phyloP scores from a whole-genome alignment of 2,329 filamentous ascomycete species.

The Fusarium ramigenum region DNA sequence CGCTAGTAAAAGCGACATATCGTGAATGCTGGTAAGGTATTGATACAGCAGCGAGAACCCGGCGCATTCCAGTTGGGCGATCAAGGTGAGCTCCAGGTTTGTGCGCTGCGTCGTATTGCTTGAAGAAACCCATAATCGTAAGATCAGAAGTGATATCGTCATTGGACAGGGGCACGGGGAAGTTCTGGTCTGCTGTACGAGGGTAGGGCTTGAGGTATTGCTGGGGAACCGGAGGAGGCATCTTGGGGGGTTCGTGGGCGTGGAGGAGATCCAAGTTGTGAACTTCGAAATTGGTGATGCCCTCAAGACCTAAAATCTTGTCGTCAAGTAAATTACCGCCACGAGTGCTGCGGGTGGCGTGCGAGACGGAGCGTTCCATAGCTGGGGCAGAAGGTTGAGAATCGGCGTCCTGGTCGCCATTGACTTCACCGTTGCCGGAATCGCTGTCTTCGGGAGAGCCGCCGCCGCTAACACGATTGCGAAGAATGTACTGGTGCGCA shows the following conservation, averaged over 20 bases:
- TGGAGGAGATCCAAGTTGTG: conserved; percentile 67
- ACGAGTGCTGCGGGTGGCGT: conserved; percentile 70
- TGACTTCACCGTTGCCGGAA: conserved; percentile 60
- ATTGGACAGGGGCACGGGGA: conserved; percentile 58
- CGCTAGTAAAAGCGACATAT: conserved; percentile 60
- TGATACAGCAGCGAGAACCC: conserved; percentile 64
- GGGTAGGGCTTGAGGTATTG: conserved; percentile 68
- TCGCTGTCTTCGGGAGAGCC: conserved; percentile 64
- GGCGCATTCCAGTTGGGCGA: conserved; percentile 61
- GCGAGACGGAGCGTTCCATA: conserved; percentile 72
- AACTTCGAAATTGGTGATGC: conserved; percentile 66
- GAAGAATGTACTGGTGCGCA: conserved; percentile 69
- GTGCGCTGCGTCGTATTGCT: conserved; percentile 63
- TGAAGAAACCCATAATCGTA: conserved; percentile 66
- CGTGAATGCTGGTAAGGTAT: conserved; percentile 57
- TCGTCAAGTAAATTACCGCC: conserved; percentile 66
- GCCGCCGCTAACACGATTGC: conserved; percentile 63
- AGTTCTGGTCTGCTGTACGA: conserved; percentile 64
- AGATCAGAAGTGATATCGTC: conserved; percentile 66
- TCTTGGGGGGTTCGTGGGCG: conserved; percentile 64
- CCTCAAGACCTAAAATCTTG: conserved; percentile 68
- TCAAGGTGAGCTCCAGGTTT: conserved; percentile 67
- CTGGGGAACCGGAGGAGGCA: conserved; percentile 65
- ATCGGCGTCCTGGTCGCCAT: conserved; percentile 60
- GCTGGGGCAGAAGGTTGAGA: conserved; percentile 58